Evolutionary conservation across 2,329 filamentous ascomycete genomes (phyloP), one percentile per base, ranked within the genome.

Genomic region (Fusarium praegraminearum): DNA sequence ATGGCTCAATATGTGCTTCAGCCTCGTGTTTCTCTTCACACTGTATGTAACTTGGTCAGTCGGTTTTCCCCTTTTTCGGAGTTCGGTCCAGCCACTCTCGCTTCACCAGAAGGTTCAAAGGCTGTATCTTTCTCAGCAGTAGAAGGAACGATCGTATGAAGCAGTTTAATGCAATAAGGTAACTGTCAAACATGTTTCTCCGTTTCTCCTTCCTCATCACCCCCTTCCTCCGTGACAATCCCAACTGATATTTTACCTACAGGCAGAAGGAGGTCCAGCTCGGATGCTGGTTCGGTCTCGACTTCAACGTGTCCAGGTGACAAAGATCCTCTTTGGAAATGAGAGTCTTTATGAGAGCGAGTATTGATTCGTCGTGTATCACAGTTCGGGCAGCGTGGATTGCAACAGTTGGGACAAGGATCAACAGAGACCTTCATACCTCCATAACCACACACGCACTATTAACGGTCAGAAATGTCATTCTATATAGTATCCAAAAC

Each of bases 351-450:
- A 4, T 26, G 46, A 7, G 46, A 4, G 7, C 68, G 65, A 5
- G 47, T 51, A 4, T 57, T 49, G 16, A 67, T 60, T 24, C 60
- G 18, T 7, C 63, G 61, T 2, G 70, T 72, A 12, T 51, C 57
- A 53, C 70, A 72, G n/a, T 69, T 65, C 0, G 69, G 63, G 3
- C 70, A 72, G 0, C 69, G 59, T 11, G 61, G 56, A 52, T 40
- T 11, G 5, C 64, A 72, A 2, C 60, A 46, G 5, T 52, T 52
- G 0, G 70, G 67, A 12, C 70, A 73, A 0, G 70, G 65, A 8
- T 72, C 70, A 1, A 72, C 59, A 5, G 35, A 59, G 0, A 72
- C 44, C 45, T 72, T 73, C 70, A 73, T 73, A 0, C 70, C 69
- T 5, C 69, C 67, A 7, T 72, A 55, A 1, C 67, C 67, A 6